Base-by-base conservation (phyloP, 441 rosid genomes). In the Mallotus repandus region DNA sequence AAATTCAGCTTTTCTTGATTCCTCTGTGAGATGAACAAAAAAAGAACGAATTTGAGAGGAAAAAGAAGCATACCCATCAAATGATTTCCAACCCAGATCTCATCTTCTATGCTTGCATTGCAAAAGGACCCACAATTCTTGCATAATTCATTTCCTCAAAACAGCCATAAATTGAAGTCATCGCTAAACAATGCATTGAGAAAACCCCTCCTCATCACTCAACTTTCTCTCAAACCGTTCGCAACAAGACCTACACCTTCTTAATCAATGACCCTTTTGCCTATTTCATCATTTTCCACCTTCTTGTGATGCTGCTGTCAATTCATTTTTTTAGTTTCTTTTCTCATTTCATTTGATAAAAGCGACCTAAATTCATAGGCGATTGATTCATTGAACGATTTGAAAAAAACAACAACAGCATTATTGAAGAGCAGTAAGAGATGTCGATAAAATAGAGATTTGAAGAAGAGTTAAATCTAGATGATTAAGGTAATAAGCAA, bases 201-300 rank as follows among this genome's bases (percentile, higher is more conserved):
- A 82, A 74, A 43, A 74, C 97, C 71, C 99, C 99, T 48, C 86
- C 83, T 0, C 68, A 84, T 79, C 99, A 95, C 86, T 84, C 94
- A 8, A 52, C 74, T 63, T 95, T 90, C 80, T 89, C 91, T 54
- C 97, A 93, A 45, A 90, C 98, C 43, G 81, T 75, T 63, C 73
- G 80, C 46, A 65, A 81, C 22, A 84, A 85, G 75, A 84, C 90
- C 21, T 87, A 90, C 80, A 81, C 89, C 4, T 95, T 88, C 86
- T 77, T 91, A 21, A 84, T 91, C 82, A 79, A 86, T 0, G 82
- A 81, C 67, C 84, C 88, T 32, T 82, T 91, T 56, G 86, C 78
- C 19, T 93, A 81, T 79, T 93, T 96, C 80, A 84, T 81, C 46
- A 86, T 96, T 22, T 70, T 54, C n/a, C 82, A 86, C n/a, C n/a